These are phyloP conservation scores for Phellopilus nigrolimitatus DNA, from an alignment of 1,284 basidiomycete species.

Conservation along the genomic window DNA sequence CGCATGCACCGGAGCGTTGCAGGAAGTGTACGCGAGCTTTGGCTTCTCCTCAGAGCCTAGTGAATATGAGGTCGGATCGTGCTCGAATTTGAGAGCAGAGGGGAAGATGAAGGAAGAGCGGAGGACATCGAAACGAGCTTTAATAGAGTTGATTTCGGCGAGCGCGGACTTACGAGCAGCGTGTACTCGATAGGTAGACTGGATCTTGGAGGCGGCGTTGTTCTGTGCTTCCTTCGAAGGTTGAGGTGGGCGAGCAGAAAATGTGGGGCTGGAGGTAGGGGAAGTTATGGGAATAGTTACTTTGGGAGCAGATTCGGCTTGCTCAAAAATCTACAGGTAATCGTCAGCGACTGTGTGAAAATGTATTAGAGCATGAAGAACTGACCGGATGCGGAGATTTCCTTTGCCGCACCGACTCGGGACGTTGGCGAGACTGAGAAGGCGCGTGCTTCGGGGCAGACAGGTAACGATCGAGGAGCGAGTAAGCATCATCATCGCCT, in stretches of 20 bases:
- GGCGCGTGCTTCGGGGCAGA: not conserved
- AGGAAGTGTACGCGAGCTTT: constrained; percentile 36
- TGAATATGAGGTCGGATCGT: not conserved
- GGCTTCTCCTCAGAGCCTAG: constrained; percentile 17
- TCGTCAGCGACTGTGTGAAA: not conserved
- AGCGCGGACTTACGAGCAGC: constrained; percentile 12
- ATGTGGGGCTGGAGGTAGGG: not conserved
- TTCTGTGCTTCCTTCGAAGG: not conserved
- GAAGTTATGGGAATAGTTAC: constrained; percentile 11
- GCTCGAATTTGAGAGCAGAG: constrained; percentile 26
- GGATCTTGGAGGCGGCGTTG: constrained; percentile 19
- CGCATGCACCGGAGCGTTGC: constrained; percentile 44
- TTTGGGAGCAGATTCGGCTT: not conserved
- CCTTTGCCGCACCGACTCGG: not conserved
- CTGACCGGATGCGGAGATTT: not conserved
- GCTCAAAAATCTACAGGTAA: too few species aligned
- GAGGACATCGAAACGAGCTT: constrained; percentile 26
- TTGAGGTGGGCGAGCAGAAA: not conserved
- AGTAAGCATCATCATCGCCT: too few species aligned
- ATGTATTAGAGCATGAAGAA: not conserved
- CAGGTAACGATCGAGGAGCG: not conserved
- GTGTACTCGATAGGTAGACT: constrained; percentile 20
- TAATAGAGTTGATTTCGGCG: constrained; percentile 10
- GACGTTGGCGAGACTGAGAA: not conserved
- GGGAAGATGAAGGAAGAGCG: constrained; percentile 32